Evolutionary conservation across 305 asterid genomes (phyloP), one percentile per base, ranked within the genome.

Genomic region (Salvia sclarea): DNA sequence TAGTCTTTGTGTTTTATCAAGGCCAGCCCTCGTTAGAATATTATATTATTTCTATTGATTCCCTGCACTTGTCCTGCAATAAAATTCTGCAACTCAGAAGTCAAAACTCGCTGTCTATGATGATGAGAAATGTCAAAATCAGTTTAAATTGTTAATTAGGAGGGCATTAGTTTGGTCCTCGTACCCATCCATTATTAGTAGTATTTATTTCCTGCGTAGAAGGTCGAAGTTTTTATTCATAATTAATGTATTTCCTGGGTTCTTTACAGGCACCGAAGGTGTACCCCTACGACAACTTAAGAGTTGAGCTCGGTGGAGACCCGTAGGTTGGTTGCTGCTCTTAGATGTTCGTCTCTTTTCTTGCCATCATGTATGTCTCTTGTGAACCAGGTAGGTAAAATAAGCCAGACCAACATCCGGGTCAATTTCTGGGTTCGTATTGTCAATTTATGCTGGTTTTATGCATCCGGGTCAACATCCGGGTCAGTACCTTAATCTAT

Each of bases 231-330:
- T 41, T 56, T 50, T 33, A 44, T 49, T 67, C 67, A 21, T 13
- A 28, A 38, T 25, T 52, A n/a, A 72, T 25, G 40, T 49, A 48
- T 56, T 61, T 8, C 47, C 20, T 64, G 48, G 60, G 10, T 24
- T 65, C 22, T 74, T 58, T 48, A 49, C 95, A 90, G 97, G 68
- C 85, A 12, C 95, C 92, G 2, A 88, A 86, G 82, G 88, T 90
- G 58, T 86, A 62, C 69, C 95, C 96, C 17, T 90, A 85, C 9
- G 97, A 88, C 84, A 86, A 90, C 84, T 71, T 90, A 60, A 78
- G 86, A 76, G 88, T 78, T 37, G 97, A 88, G 89, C 97, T 90
- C 54, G 96, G 97, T 55, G 97, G 83, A 68, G 96, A 88, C 88
- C 94, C 10, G 85, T 83, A n/a, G 72, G 35, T 44, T 28, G 66